A percentile compares a stretch with the other conserved stretches of the same genome.
Evolutionary conservation across 495 filamentous ascomycete genomes (phyloP).

Genomic region (Wilcoxina mikolae): DNA sequence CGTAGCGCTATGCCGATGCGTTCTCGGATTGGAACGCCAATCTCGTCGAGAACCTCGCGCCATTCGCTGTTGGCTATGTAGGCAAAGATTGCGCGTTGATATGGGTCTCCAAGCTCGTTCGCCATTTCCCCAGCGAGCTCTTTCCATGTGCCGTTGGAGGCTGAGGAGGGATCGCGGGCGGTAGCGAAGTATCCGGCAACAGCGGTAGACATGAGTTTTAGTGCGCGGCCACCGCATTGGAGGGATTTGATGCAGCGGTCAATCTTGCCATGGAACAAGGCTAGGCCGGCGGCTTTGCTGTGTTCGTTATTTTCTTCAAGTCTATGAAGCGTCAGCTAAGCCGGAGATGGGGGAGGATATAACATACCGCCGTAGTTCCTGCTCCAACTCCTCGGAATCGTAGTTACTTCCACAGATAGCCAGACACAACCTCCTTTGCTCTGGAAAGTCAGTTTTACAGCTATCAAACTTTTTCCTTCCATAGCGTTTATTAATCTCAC

Average conservation of each 20-base stretch:
- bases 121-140: constrained; percentile 39
- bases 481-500: constrained; percentile 32
- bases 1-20: constrained; percentile 74
- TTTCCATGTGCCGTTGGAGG: constrained; percentile 19
- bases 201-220: constrained; percentile 28
- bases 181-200: constrained; percentile 25
- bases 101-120: constrained; percentile 60
- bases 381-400: constrained; percentile 42
- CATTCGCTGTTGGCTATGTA: constrained; percentile 80
- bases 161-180: constrained; percentile 6
- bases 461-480: constrained; percentile 24
- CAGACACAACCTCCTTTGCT: constrained; percentile 65
- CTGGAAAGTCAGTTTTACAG: constrained; percentile 45
- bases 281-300: constrained; percentile 67
- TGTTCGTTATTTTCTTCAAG: constrained; percentile 47
- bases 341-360: too few relatives aligned
- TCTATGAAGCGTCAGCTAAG: too few relatives aligned
- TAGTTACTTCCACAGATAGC: constrained; percentile 61
- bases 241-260: constrained; percentile 31
- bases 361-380: constrained; percentile 10
- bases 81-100: constrained; percentile 81
- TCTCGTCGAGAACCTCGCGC: constrained; percentile 65
- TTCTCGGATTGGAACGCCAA: constrained; percentile 67
- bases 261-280: constrained; percentile 49
- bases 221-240: constrained; percentile 18